Evolutionary conservation across 257 asterid genomes (phyloP).

Genomic region (Jasminum sambac): DNA sequence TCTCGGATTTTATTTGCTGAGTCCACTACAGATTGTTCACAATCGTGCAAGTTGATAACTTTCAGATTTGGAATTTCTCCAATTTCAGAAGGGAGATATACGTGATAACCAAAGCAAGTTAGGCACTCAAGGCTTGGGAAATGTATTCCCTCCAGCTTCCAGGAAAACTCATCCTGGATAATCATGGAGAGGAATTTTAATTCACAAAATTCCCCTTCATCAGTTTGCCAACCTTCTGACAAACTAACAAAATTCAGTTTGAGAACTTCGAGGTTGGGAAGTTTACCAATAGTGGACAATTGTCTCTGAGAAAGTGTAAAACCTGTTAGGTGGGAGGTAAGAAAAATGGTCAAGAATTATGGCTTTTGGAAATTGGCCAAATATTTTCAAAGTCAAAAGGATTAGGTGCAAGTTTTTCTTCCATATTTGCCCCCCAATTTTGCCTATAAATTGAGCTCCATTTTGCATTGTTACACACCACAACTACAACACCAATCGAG

Average conservation of each 20-base stretch:
- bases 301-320: background rate
- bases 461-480: too few relatives aligned
- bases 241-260: background rate
- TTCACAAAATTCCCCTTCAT: background rate
- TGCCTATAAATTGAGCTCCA: too few relatives aligned
- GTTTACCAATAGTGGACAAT: background rate
- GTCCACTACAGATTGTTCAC: background rate
- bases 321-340: too few relatives aligned
- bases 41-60: background rate
- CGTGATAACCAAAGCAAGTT: background rate
- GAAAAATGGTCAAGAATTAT: too few relatives aligned
- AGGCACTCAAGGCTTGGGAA: constrained; percentile 14
- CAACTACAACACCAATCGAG: too few relatives aligned
- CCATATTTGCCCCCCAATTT: too few relatives aligned
- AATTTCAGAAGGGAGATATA: constrained; percentile 16
- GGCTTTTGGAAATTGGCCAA: too few relatives aligned
- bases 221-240: background rate
- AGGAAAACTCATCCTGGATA: background rate
- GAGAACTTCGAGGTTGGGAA: background rate
- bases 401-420: too few relatives aligned
- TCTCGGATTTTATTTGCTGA: background rate
- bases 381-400: too few relatives aligned
- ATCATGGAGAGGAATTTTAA: too few relatives aligned
- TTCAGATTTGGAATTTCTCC: constrained; percentile 24
- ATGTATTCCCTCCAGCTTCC: background rate